A percentile compares a stretch with the other conserved stretches of the same genome.
Evolutionary conservation across 345 rosid species (phyloP).

Genomic region (Eucalyptus lansdowneana): DNA sequence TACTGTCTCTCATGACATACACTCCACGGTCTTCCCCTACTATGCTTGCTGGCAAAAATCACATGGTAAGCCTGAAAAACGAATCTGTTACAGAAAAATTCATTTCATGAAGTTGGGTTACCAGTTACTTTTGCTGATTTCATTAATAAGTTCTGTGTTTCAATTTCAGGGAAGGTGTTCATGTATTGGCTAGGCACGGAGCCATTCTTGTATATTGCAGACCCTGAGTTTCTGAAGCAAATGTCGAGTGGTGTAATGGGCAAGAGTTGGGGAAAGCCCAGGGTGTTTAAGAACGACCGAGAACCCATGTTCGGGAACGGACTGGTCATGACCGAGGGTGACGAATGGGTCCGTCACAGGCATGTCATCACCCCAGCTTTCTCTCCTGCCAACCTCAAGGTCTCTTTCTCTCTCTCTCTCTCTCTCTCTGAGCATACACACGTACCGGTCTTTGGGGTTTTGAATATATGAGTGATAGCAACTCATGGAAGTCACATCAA

Average conservation of each 20-base stretch:
- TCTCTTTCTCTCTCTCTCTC: neutral
- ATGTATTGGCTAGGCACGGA: constrained; percentile 91
- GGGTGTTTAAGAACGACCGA: constrained; percentile 74
- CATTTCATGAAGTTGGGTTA: neutral
- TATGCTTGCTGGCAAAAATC: constrained; percentile 71
- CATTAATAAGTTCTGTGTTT: neutral
- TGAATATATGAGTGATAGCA: neutral
- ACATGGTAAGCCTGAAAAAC: constrained; percentile 27
- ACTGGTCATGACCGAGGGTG: constrained; percentile 83
- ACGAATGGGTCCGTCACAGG: constrained; percentile 92
- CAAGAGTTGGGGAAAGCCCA: constrained; percentile 94
- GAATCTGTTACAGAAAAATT: neutral
- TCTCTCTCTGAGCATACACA: neutral
- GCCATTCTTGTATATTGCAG: constrained; percentile 87
- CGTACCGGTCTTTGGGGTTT: neutral
- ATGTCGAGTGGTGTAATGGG: constrained; percentile 79
- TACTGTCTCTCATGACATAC: constrained; percentile 67
- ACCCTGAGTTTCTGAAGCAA: constrained; percentile 73
- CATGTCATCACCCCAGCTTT: constrained; percentile 89
- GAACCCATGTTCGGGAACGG: constrained; percentile 94
- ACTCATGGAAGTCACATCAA: neutral
- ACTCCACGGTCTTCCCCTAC: constrained; percentile 68
- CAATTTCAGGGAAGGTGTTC: constrained; percentile 75
- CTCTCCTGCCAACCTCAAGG: constrained; percentile 77
- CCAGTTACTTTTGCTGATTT: neutral